Conservation (phyloP, 768 basidiomycete species). For the Agrocybe pediades region DNA sequence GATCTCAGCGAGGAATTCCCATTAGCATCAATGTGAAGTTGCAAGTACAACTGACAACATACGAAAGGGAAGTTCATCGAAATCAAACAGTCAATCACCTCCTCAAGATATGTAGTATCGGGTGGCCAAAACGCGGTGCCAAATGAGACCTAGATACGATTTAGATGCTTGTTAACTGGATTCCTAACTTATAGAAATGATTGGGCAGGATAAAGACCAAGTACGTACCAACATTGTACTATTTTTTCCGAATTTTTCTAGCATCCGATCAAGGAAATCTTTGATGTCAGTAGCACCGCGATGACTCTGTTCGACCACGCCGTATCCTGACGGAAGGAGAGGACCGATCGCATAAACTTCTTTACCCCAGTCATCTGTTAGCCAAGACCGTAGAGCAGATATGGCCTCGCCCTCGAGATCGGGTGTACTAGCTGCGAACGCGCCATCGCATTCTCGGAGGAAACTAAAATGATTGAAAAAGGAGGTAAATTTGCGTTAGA, state of each 20-base stretch:
- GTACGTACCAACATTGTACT: slow-evolving; percentile 4
- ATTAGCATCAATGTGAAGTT: not conserved
- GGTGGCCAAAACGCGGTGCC: slow-evolving; percentile 13
- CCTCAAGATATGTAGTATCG: slow-evolving; percentile 9
- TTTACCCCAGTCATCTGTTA: not conserved
- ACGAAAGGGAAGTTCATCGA: slow-evolving; percentile 13
- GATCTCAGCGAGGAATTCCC: not conserved
- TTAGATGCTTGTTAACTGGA: no score
- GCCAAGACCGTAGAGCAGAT: slow-evolving; percentile 1
- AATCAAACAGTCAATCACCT: slow-evolving; percentile 5
- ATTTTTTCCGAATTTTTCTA: not conserved
- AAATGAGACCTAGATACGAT: slow-evolving; percentile 9
- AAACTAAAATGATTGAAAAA: no score
- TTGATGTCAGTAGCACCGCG: not conserved
- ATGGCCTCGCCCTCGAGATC: slow-evolving; percentile 4
- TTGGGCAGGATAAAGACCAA: not conserved
- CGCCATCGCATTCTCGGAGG: slow-evolving; percentile 5
- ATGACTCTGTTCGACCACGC: not conserved
- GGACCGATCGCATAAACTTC: slow-evolving; percentile 7
- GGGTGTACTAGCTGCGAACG: not conserved
- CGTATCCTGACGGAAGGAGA: slow-evolving; percentile 5
- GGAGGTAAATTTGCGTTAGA: not conserved
- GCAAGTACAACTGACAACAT: not conserved
- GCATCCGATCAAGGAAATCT: slow-evolving; percentile 4
- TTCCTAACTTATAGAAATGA: no score